Conservation (phyloP, 345 rosid species). For the Rubroshorea leprosula region DNA sequence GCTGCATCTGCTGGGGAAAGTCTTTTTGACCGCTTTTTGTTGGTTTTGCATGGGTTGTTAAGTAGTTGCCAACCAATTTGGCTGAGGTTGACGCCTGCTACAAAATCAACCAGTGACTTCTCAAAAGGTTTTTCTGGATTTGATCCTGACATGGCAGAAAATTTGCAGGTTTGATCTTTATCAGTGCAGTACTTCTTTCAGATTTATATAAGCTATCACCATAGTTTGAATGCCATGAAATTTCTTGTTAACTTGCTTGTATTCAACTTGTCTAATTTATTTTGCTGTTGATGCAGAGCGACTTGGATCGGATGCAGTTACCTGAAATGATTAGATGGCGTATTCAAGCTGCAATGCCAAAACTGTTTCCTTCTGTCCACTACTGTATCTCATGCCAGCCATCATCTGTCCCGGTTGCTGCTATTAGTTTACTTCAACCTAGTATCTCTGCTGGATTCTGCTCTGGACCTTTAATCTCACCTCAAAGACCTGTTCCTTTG, state of each 20-base stretch:
- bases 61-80: conserved; percentile 74
- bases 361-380: conserved; percentile 52
- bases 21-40: conserved; percentile 75
- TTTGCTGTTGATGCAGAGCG: conserved; percentile 56
- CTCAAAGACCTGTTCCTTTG: conserved; percentile 39
- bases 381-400: conserved; percentile 68
- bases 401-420: conserved; percentile 52
- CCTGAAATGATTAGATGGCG: conserved; percentile 87
- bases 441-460: conserved; percentile 33
- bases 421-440: conserved; percentile 60
- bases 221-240: background rate
- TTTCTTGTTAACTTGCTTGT: background rate
- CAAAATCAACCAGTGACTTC: conserved; percentile 35
- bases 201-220: too few species aligned
- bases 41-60: conserved; percentile 76
- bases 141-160: conserved; percentile 79
- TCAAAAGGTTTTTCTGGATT: conserved; percentile 53
- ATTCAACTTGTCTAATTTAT: too few species aligned
- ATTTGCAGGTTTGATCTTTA: conserved; percentile 73
- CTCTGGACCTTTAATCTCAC: too few species aligned
- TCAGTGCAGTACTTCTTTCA: too few species aligned
- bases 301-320: conserved; percentile 79
- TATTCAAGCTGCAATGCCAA: conserved; percentile 92
- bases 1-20: conserved; percentile 44
- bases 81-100: conserved; percentile 55